A percentile compares a stretch with the other conserved stretches of the same genome.
These are phyloP conservation scores for Zoysia pacifica DNA, from an alignment of 176 grass and related monocot genomes.

Conservation along the genomic window DNA sequence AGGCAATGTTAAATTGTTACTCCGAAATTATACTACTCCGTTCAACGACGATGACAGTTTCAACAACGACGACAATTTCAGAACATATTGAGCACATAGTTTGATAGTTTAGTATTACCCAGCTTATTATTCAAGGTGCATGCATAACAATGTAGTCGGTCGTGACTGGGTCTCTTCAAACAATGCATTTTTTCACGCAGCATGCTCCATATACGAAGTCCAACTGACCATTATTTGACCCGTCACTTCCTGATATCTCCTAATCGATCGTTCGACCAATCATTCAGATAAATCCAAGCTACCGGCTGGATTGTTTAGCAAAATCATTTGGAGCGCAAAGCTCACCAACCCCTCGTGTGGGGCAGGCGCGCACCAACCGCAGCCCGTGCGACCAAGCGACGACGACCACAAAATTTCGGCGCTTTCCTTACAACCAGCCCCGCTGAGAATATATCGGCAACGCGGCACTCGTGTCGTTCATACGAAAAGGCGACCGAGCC, in stretches of 20 bases:
- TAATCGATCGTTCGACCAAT: neutral
- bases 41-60: no score
- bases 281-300: neutral
- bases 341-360: constrained; percentile 21
- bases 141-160: neutral
- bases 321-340: neutral
- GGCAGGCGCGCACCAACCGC: constrained; percentile 32
- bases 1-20: no score
- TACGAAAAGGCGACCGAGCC: neutral
- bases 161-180: neutral
- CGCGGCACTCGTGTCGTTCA: neutral
- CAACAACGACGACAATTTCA: no score
- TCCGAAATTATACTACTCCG: no score
- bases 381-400: constrained; percentile 1
- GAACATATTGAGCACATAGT: no score
- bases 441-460: neutral
- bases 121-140: neutral
- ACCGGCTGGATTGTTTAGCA: neutral
- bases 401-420: neutral
- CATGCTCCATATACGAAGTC: neutral
- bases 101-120: no score
- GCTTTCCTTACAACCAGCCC: constrained; percentile 1
- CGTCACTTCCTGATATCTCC: neutral
- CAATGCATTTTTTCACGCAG: no score
- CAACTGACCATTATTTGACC: neutral